Evolutionary conservation across 1,284 basidiomycete genomes (phyloP).

Genomic region (Trametes pubescens): DNA sequence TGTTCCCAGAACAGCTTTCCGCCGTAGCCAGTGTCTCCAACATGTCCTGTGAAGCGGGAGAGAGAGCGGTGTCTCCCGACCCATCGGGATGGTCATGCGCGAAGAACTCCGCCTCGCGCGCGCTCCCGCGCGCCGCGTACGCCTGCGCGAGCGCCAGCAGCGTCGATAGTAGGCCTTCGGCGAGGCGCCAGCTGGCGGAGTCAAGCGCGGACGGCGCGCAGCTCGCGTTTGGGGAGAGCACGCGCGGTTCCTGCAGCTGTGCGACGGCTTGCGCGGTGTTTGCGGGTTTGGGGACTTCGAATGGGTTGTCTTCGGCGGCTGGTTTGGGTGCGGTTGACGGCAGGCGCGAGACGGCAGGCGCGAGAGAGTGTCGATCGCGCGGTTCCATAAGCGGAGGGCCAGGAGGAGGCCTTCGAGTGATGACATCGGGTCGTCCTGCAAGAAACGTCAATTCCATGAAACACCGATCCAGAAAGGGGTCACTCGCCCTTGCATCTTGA

Average conservation of each 20-base stretch:
- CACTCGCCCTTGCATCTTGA: conserved; percentile 67
- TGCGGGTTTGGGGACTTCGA: conserved; percentile 48
- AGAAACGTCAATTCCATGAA: neutral
- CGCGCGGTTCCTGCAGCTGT: conserved; percentile 18
- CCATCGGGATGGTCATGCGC: conserved; percentile 86
- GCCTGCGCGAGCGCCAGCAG: conserved; percentile 69
- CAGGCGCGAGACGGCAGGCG: conserved; percentile 73
- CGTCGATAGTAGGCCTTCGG: conserved; percentile 71
- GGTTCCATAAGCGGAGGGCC: conserved; percentile 81
- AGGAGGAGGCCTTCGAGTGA: conserved; percentile 73
- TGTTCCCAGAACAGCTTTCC: conserved; percentile 73
- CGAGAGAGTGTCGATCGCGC: conserved; percentile 75
- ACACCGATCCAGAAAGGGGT: neutral
- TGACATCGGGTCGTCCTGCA: conserved; percentile 70
- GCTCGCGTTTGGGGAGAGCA: conserved; percentile 39
- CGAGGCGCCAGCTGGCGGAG: conserved; percentile 78
- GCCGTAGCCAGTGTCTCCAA: conserved; percentile 68
- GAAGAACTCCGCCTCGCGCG: conserved; percentile 85
- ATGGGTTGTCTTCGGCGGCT: conserved; percentile 63
- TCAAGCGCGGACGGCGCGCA: conserved; percentile 45
- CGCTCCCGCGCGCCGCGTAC: conserved; percentile 78
- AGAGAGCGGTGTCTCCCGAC: conserved; percentile 54
- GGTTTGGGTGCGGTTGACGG: conserved; percentile 47
- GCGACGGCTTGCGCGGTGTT: conserved; percentile 7
- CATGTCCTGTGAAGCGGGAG: conserved; percentile 66